A percentile compares a stretch with the other conserved stretches of the same genome.
Evolutionary conservation across 768 basidiomycete genomes (phyloP).

Genomic region (Lyophyllum atratum): DNA sequence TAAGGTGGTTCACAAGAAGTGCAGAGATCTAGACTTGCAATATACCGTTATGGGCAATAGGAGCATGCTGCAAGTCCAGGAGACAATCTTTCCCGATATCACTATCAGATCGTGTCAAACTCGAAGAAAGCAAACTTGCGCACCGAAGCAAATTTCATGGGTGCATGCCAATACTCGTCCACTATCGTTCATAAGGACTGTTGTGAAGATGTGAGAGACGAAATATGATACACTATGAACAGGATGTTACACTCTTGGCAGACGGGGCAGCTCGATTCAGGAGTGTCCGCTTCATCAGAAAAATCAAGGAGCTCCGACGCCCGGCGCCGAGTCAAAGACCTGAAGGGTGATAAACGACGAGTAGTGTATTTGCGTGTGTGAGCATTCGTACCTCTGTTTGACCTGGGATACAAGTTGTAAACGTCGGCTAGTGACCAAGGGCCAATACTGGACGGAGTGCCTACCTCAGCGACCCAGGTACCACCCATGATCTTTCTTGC

Average conservation of each 20-base stretch:
- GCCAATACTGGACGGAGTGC: neutral
- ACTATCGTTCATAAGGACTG: conserved; percentile 49
- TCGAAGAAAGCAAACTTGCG: conserved; percentile 12
- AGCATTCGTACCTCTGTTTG: conserved; percentile 33
- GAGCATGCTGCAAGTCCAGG: conserved; percentile 50
- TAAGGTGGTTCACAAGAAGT: neutral
- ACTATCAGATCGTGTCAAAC: neutral
- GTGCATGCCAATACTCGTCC: conserved; percentile 66
- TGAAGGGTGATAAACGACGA: conserved; percentile 11
- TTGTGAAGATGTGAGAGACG: neutral
- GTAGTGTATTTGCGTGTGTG: neutral
- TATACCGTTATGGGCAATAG: conserved; percentile 57
- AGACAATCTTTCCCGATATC: conserved; percentile 46
- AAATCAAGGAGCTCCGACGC: conserved; percentile 44
- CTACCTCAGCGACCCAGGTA: conserved; percentile 42
- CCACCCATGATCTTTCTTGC: conserved; percentile 50
- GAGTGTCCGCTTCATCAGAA: conserved; percentile 46
- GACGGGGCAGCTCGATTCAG: conserved; percentile 55
- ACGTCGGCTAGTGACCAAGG: neutral
- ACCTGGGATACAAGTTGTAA: conserved; percentile 22
- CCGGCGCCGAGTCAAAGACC: conserved; percentile 51
- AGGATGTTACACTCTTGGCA: conserved; percentile 58
- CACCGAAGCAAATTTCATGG: conserved; percentile 67
- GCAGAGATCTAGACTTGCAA: conserved; percentile 44
- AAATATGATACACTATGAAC: neutral